A percentile compares a stretch with the other conserved stretches of the same genome.
Conservation (phyloP, 352 stramenopile species). For the Pythium sp. region DNA sequence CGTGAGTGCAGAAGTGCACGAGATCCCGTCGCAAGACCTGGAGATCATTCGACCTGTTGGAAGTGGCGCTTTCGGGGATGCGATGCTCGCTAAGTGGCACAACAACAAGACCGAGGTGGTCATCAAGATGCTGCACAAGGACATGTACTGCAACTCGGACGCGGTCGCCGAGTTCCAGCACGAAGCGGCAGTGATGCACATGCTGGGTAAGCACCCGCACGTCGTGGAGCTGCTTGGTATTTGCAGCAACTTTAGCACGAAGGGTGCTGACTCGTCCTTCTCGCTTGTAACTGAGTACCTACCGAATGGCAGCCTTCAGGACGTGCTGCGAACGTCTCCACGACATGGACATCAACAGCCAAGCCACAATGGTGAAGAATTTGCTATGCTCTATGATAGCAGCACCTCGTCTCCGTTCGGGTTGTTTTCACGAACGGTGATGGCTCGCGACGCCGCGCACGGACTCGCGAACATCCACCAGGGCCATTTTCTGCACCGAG, state of each 20-base stretch:
- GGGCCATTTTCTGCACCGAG: conserved; percentile 56
- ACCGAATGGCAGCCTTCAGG: conserved; percentile 60
- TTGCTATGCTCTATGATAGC: conserved; percentile 13
- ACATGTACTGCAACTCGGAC: conserved; percentile 42
- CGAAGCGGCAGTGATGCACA: conserved; percentile 69
- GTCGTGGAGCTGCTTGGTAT: conserved; percentile 67
- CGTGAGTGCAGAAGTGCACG: conserved; percentile 34
- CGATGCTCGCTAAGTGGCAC: conserved; percentile 60
- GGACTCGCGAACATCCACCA: conserved; percentile 67
- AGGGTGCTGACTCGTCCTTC: conserved; percentile 13
- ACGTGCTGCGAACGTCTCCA: conserved; percentile 23
- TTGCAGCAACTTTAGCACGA: neutral
- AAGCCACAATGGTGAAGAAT: neutral
- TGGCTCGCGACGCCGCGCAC: conserved; percentile 65
- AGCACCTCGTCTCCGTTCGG: conserved; percentile 20
- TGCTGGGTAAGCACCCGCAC: conserved; percentile 71
- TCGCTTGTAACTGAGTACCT: conserved; percentile 72
- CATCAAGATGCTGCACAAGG: conserved; percentile 53
- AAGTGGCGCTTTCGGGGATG: conserved; percentile 63
- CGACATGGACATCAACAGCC: neutral
- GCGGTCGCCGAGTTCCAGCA: conserved; percentile 55
- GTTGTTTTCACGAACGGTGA: conserved; percentile 58
- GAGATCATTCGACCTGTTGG: conserved; percentile 59
- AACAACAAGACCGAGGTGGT: conserved; percentile 49
- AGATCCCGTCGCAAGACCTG: conserved; percentile 49